These are phyloP conservation scores for Echites panduratus DNA, from an alignment of 257 asterid genomes.

Conservation along the genomic window DNA sequence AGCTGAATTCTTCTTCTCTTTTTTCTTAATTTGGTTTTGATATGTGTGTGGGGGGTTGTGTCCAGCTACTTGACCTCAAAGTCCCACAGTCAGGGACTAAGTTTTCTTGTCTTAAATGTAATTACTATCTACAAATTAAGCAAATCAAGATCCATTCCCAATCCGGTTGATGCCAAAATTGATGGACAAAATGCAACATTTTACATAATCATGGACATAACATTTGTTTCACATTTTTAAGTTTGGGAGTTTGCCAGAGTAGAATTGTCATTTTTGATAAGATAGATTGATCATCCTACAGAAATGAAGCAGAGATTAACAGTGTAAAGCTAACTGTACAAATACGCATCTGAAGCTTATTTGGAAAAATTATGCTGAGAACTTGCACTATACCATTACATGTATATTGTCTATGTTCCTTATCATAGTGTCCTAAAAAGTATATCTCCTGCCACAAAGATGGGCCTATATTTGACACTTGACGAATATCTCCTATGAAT, in stretches of 20 bases:
- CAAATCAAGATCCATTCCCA: background rate
- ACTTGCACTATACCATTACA: background rate
- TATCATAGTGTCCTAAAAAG: background rate
- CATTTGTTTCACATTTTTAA: background rate
- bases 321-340: conserved; percentile 4
- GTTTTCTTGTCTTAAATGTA: too few species aligned
- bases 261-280: background rate
- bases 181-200: background rate
- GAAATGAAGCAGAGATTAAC: background rate
- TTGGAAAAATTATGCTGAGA: background rate
- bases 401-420: background rate
- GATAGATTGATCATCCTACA: background rate
- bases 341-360: background rate
- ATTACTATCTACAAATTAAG: background rate
- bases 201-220: background rate
- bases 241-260: too few species aligned
- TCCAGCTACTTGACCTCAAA: too few species aligned
- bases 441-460: conserved; percentile 2
- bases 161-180: background rate
- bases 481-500: background rate
- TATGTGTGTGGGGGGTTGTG: too few species aligned
- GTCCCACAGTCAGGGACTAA: too few species aligned
- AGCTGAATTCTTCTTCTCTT: background rate
- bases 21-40: too few species aligned
- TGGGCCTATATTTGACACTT: conserved; percentile 1